Evolutionary conservation across 495 filamentous ascomycete genomes (phyloP).

Genomic region (Hyaloscypha finlandica): DNA sequence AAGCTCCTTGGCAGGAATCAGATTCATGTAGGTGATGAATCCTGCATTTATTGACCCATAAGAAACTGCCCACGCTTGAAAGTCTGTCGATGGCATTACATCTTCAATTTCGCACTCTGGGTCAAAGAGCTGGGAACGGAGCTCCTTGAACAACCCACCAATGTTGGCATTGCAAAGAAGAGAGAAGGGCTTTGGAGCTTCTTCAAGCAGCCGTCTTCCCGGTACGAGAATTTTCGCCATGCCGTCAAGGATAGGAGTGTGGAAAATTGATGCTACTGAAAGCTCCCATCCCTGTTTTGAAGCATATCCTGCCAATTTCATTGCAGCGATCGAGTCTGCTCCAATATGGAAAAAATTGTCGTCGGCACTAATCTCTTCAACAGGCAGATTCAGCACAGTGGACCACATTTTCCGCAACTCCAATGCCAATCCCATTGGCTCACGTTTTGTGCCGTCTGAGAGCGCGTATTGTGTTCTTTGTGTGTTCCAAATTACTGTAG

Average conservation of each 20-base stretch:
- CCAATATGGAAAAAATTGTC: conserved; percentile 66
- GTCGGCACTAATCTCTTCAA: conserved; percentile 42
- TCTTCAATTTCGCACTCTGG: too few relatives aligned
- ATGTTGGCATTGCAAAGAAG: too few relatives aligned
- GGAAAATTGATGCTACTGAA: conserved; percentile 56
- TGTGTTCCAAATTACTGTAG: not conserved
- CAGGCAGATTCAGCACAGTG: conserved; percentile 13
- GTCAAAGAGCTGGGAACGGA: too few relatives aligned
- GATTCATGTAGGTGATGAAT: too few relatives aligned
- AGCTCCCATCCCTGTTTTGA: conserved; percentile 52
- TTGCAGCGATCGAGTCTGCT: conserved; percentile 71
- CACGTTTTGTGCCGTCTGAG: not conserved
- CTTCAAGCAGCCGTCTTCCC: too few relatives aligned
- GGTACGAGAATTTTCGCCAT: not conserved
- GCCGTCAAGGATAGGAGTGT: not conserved
- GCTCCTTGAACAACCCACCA: too few relatives aligned
- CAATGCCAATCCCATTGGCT: not conserved
- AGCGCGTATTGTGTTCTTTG: not conserved
- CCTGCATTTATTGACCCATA: too few relatives aligned
- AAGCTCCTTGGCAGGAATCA: conserved; percentile 30
- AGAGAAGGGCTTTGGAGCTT: too few relatives aligned
- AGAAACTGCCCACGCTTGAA: too few relatives aligned
- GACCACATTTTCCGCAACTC: conserved; percentile 16
- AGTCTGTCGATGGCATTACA: too few relatives aligned
- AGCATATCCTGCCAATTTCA: conserved; percentile 65